phyloP scores from a whole-genome alignment of 1,284 basidiomycete genomes.

The Xanthoconium separans region DNA sequence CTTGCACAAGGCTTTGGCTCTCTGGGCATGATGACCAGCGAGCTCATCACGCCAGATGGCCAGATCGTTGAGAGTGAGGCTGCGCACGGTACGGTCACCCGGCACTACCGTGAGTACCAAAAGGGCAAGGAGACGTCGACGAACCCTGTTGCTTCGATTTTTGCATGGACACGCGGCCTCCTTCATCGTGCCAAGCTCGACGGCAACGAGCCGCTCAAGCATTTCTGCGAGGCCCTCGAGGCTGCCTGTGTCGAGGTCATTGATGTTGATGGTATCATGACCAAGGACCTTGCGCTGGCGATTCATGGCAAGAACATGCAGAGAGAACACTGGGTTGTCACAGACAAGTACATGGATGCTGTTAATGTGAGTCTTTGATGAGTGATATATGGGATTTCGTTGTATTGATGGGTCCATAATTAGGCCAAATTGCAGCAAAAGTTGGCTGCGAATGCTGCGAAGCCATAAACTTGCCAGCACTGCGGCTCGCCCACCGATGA shows the following conservation, averaged over 20 bases:
- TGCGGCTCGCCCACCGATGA: not conserved
- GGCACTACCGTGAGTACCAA: slow-evolving; percentile 97
- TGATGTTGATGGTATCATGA: slow-evolving; percentile 90
- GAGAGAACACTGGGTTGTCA: slow-evolving; percentile 92
- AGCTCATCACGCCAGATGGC: slow-evolving; percentile 96
- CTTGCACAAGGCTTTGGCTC: slow-evolving; percentile 94
- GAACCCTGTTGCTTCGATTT: slow-evolving; percentile 98
- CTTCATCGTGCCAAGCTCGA: slow-evolving; percentile 94
- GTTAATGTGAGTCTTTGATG: slow-evolving; percentile 61
- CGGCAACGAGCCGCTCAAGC: slow-evolving; percentile 70
- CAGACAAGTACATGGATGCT: slow-evolving; percentile 88
- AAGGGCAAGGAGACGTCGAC: slow-evolving; percentile 96
- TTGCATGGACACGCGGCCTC: slow-evolving; percentile 96
- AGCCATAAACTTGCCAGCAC: slow-evolving; percentile 18
- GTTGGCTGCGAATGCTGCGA: slow-evolving; percentile 33
- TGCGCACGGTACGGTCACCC: slow-evolving; percentile 93
- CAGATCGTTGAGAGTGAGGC: slow-evolving; percentile 90
- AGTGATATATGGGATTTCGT: not conserved
- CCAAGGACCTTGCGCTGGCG: slow-evolving; percentile 93
- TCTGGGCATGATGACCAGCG: slow-evolving; percentile 97
- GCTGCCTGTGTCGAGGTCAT: slow-evolving; percentile 89
- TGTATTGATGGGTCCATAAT: slow-evolving; percentile 16
- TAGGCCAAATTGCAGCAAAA: slow-evolving; percentile 61
- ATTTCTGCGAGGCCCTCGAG: slow-evolving; percentile 85
- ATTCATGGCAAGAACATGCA: slow-evolving; percentile 93